Percentiles rank a stretch among this genome's conserved stretches.
Evolutionary conservation across 306 rosid species (phyloP).

Genomic region (Castanea sativa): DNA sequence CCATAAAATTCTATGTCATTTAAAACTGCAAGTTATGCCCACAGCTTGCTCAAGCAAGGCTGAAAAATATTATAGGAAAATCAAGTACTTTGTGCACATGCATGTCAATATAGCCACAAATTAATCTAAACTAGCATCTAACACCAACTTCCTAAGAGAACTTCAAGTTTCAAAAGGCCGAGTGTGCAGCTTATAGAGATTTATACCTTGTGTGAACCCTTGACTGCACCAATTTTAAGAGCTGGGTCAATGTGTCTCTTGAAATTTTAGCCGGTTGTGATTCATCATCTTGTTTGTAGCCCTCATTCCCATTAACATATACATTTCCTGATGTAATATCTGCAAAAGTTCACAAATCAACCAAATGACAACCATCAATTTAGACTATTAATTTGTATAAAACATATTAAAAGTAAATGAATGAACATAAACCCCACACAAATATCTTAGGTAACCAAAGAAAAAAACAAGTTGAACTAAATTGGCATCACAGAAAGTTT

Average conservation of each 20-base stretch:
- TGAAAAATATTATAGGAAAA: not conserved
- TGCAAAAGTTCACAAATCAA: constrained; percentile 31
- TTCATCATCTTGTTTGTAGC: constrained; percentile 54
- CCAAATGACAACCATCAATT: not conserved
- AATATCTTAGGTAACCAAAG: not conserved
- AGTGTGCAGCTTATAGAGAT: not conserved
- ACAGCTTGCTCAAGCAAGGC: too few species aligned
- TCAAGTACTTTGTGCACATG: not conserved
- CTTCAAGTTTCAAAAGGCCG: constrained; percentile 1
- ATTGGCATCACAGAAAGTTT: not conserved
- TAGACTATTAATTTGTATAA: not conserved
- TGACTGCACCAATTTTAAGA: constrained; percentile 54
- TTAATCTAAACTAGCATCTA: not conserved
- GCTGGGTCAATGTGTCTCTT: constrained; percentile 67
- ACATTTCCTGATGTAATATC: constrained; percentile 60
- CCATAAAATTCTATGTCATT: too few species aligned
- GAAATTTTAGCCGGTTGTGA: constrained; percentile 43
- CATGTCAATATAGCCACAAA: constrained; percentile 2
- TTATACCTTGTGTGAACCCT: constrained; percentile 56
- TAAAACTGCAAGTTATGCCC: too few species aligned
- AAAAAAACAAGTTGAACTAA: not conserved
- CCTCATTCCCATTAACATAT: constrained; percentile 43
- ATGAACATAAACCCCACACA: not conserved
- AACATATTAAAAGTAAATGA: not conserved
- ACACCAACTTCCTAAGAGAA: constrained; percentile 5